Conservation (phyloP, 495 filamentous ascomycete species). For the Aspergillus conjunctus region DNA sequence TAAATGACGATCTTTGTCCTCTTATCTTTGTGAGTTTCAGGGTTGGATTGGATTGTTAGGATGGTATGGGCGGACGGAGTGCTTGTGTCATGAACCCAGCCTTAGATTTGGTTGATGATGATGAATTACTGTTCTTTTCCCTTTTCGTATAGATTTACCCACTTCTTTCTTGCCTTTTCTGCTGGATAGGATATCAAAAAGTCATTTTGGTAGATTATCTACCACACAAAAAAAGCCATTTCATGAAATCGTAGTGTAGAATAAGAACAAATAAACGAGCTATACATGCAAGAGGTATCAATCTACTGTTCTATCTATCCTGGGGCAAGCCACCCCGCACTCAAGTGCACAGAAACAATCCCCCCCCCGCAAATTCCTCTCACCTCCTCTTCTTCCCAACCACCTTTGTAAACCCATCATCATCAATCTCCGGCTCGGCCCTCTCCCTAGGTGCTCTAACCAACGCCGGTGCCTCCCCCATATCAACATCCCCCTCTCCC, state of each 20-base stretch:
- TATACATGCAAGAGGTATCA: constrained; percentile 14
- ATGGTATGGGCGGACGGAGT: constrained; percentile 29
- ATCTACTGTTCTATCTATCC: constrained; percentile 9
- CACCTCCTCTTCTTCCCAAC: constrained; percentile 66
- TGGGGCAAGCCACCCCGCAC: background rate
- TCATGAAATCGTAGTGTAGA: constrained; percentile 4
- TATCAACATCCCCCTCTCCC: constrained; percentile 62
- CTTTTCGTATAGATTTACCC: constrained; percentile 28
- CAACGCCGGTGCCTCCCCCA: constrained; percentile 70
- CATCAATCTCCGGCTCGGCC: constrained; percentile 77
- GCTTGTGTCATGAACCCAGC: constrained; percentile 28
- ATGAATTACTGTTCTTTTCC: constrained; percentile 37
- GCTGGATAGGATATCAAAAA: constrained; percentile 31
- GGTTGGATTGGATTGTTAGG: constrained; percentile 12
- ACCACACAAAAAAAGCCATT: background rate
- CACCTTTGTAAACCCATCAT: constrained; percentile 94
- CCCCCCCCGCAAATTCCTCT: too few relatives aligned
- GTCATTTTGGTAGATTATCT: constrained; percentile 10
- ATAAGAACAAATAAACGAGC: constrained; percentile 5
- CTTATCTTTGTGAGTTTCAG: constrained; percentile 3
- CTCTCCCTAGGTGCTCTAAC: constrained; percentile 63
- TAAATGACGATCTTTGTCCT: constrained; percentile 4
- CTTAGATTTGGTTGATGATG: constrained; percentile 39
- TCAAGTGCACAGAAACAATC: background rate
- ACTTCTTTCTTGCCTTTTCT: constrained; percentile 23